phyloP scores from a whole-genome alignment of 805 yeast genomes.

The Spathaspora arborariae region DNA sequence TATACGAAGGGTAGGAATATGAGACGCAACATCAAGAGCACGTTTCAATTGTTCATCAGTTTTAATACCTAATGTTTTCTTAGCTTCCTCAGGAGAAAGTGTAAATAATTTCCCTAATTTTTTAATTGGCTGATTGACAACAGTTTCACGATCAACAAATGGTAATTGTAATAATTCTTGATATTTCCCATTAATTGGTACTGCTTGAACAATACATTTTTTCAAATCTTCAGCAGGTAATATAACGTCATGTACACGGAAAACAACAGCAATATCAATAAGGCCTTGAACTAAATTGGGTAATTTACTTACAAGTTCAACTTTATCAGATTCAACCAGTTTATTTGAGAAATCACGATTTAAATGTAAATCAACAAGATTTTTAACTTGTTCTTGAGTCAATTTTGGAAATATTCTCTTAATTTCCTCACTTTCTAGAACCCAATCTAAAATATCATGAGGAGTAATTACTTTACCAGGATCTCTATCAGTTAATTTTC shows the following conservation, averaged over 20 bases:
- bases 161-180: slow-evolving; percentile 82
- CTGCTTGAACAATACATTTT: slow-evolving; percentile 74
- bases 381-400: slow-evolving; percentile 45
- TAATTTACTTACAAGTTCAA: slow-evolving; percentile 56
- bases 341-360: slow-evolving; percentile 40
- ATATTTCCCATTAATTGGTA: slow-evolving; percentile 47
- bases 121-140: slow-evolving; percentile 42
- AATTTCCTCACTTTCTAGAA: slow-evolving; percentile 68
- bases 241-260: slow-evolving; percentile 69
- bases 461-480: slow-evolving; percentile 65
- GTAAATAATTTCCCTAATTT: slow-evolving; percentile 71
- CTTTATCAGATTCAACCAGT: slow-evolving; percentile 36
- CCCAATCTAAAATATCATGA: slow-evolving; percentile 52
- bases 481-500: slow-evolving; percentile 66
- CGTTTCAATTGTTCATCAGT: slow-evolving; percentile 43
- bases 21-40: slow-evolving; percentile 53
- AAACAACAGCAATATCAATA: slow-evolving; percentile 75
- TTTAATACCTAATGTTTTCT: slow-evolving; percentile 52
- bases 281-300: slow-evolving; percentile 68
- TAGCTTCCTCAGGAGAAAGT: slow-evolving; percentile 51
- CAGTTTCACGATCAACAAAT: slow-evolving; percentile 50
- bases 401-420: slow-evolving; percentile 36
- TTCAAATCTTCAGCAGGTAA: slow-evolving; percentile 59
- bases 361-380: slow-evolving; percentile 55
- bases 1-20: slow-evolving; percentile 66